phyloP scores from a whole-genome alignment of 139 green algal genomes.

The Eudorina sp. region DNA sequence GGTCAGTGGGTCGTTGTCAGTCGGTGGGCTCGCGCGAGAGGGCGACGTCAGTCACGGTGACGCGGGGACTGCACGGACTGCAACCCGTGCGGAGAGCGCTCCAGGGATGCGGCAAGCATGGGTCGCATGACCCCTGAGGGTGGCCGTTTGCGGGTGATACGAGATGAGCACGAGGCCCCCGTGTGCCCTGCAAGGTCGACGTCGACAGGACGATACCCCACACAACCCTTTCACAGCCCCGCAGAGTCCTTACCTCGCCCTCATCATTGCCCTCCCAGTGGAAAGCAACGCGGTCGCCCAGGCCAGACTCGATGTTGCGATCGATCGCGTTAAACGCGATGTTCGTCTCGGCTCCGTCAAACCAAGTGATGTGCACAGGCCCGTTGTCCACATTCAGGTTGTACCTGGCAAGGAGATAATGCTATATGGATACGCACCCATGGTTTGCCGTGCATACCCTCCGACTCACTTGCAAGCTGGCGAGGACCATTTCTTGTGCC shows the following conservation, averaged over 20 bases:
- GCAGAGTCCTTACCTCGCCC: conserved; percentile 17
- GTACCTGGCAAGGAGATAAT: conserved; percentile 35
- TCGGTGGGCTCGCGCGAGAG: too few relatives aligned
- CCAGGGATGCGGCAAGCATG: too few relatives aligned
- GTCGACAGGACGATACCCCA: too few relatives aligned
- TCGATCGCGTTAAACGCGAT: conserved; percentile 89
- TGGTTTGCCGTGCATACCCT: not conserved
- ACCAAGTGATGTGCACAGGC: conserved; percentile 78
- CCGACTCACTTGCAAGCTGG: conserved; percentile 18
- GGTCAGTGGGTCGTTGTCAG: too few relatives aligned
- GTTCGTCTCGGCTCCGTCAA: conserved; percentile 86
- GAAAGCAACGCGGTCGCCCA: conserved; percentile 72
- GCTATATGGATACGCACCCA: not conserved
- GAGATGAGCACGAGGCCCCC: too few relatives aligned
- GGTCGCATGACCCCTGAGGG: too few relatives aligned
- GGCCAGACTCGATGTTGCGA: conserved; percentile 69
- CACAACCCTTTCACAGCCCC: too few relatives aligned
- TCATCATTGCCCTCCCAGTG: conserved; percentile 83
- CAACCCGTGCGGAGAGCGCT: too few relatives aligned
- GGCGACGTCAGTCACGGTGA: too few relatives aligned
- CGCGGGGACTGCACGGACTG: too few relatives aligned
- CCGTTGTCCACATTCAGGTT: conserved; percentile 88
- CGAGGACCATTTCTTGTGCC: conserved; percentile 16
- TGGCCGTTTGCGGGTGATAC: too few relatives aligned
- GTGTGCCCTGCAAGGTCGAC: too few relatives aligned